Percentiles rank a stretch among this genome's conserved stretches.
Evolutionary conservation across 345 rosid species (phyloP).

Genomic region (Mangifera indica): DNA sequence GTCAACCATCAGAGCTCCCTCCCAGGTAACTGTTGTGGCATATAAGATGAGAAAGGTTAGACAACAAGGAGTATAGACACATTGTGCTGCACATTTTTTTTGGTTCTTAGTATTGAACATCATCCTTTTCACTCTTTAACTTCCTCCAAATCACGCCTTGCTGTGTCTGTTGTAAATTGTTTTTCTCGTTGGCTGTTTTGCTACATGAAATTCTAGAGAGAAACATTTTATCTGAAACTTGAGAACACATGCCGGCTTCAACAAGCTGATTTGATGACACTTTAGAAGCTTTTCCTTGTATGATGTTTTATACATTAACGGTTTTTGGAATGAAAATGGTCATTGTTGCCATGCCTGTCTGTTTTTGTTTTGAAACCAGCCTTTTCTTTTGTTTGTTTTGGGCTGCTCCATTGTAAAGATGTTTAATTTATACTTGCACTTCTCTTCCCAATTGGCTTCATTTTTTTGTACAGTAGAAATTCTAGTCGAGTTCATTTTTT

Average conservation of each 20-base stretch:
- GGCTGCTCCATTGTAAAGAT: not conserved
- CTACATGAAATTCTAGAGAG: not conserved
- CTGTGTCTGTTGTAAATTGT: too few relatives aligned
- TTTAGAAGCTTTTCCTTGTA: not conserved
- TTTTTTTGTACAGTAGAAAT: too few relatives aligned
- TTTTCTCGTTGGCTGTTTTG: conserved; percentile 12
- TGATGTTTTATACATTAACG: not conserved
- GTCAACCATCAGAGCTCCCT: conserved; percentile 40
- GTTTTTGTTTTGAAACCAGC: not conserved
- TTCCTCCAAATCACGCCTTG: too few relatives aligned
- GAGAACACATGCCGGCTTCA: not conserved
- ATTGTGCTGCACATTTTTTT: conserved; percentile 4
- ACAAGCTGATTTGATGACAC: conserved; percentile 4
- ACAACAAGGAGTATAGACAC: conserved; percentile 10
- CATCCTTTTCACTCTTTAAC: conserved; percentile 10
- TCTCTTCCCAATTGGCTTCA: too few relatives aligned
- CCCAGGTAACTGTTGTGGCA: conserved; percentile 29
- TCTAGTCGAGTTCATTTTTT: too few relatives aligned
- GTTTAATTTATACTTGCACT: too few relatives aligned
- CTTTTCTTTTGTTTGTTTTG: not conserved
- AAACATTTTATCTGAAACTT: conserved; percentile 16
- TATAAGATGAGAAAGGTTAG: conserved; percentile 6
- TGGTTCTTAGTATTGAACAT: conserved; percentile 1
- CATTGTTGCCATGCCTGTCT: not conserved
- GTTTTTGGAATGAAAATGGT: not conserved